These are phyloP conservation scores for Auricularia heimuer DNA, from an alignment of 768 basidiomycete species.

Conservation along the genomic window DNA sequence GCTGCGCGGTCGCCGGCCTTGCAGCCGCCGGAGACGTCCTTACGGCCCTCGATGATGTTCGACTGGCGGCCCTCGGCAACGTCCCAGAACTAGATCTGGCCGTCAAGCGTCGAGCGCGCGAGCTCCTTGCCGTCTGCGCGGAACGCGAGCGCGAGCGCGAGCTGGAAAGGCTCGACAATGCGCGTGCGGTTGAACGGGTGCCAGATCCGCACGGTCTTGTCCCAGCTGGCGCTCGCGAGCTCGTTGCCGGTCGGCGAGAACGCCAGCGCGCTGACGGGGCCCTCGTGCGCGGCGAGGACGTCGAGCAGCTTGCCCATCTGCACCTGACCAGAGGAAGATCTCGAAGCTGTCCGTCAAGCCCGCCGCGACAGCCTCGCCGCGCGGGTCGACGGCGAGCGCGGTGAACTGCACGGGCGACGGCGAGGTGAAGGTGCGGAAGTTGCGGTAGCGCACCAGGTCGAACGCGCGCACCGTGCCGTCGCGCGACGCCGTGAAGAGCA, in stretches of 20 bases:
- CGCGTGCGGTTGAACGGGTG: conserved; percentile 80
- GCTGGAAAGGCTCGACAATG: conserved; percentile 74
- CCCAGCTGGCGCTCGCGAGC: conserved; percentile 91
- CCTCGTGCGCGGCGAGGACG: conserved; percentile 86
- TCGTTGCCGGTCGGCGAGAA: conserved; percentile 86
- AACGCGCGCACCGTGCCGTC: conserved; percentile 97
- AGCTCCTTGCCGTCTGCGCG: conserved; percentile 94
- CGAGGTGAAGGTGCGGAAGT: conserved; percentile 96
- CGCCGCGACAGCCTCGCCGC: conserved; percentile 93
- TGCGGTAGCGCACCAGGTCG: conserved; percentile 93
- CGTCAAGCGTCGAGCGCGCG: conserved; percentile 85
- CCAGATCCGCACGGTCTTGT: conserved; percentile 85
- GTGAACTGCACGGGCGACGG: conserved; percentile 98
- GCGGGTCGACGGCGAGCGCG: conserved; percentile 87
- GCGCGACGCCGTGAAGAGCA: conserved; percentile 84
- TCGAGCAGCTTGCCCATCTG: conserved; percentile 95
- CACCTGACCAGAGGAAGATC: conserved; percentile 94
- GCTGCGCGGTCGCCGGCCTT: conserved; percentile 83
- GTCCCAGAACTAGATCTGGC: conserved; percentile 89
- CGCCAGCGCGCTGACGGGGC: conserved; percentile 75
- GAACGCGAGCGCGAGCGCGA: conserved; percentile 80
- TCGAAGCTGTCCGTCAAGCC: conserved; percentile 97
- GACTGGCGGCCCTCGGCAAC: conserved; percentile 75
- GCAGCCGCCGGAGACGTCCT: conserved; percentile 89
- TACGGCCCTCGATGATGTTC: conserved; percentile 83